Percentiles rank a stretch among this genome's conserved stretches.
Conservation (phyloP, 108 stramenopile species). For the Conticribra guillardii region DNA sequence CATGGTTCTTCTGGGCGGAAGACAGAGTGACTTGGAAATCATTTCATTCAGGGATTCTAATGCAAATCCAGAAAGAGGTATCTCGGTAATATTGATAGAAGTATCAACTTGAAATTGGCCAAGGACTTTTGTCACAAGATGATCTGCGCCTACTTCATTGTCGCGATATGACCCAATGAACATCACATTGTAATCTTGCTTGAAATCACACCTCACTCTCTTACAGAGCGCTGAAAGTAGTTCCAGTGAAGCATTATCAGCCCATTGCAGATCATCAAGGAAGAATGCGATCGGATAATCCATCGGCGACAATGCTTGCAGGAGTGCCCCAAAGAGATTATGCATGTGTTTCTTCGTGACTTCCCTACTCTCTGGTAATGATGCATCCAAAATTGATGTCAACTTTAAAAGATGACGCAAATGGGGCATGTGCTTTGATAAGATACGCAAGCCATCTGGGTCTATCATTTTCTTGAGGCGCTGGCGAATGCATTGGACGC, state of each 20-base stretch:
- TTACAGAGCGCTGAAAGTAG: conserved; percentile 37
- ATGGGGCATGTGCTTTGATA: conserved; percentile 27
- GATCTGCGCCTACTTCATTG: conserved; percentile 43
- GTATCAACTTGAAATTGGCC: not conserved
- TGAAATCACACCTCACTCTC: not conserved
- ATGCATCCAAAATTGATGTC: not conserved
- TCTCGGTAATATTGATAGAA: conserved; percentile 16
- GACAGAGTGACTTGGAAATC: conserved; percentile 19
- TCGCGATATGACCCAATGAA: conserved; percentile 52
- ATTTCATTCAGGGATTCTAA: conserved; percentile 4
- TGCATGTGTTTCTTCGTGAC: not conserved
- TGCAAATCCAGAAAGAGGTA: conserved; percentile 8
- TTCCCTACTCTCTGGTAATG: not conserved
- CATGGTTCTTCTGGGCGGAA: conserved; percentile 10
- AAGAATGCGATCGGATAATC: conserved; percentile 33
- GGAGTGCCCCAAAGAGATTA: conserved; percentile 13
- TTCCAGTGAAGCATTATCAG: conserved; percentile 44
- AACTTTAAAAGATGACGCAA: conserved; percentile 4
- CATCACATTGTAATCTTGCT: conserved; percentile 12
- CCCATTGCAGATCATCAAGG: conserved; percentile 69
- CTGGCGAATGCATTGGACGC: conserved; percentile 3
- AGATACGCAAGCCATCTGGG: conserved; percentile 5
- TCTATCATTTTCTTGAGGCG: conserved; percentile 7
- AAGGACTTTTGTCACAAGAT: conserved; percentile 13
- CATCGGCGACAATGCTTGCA: not conserved